These are phyloP conservation scores for Globisporangium cystogenes DNA, from an alignment of 352 stramenopile species.

Conservation along the genomic window DNA sequence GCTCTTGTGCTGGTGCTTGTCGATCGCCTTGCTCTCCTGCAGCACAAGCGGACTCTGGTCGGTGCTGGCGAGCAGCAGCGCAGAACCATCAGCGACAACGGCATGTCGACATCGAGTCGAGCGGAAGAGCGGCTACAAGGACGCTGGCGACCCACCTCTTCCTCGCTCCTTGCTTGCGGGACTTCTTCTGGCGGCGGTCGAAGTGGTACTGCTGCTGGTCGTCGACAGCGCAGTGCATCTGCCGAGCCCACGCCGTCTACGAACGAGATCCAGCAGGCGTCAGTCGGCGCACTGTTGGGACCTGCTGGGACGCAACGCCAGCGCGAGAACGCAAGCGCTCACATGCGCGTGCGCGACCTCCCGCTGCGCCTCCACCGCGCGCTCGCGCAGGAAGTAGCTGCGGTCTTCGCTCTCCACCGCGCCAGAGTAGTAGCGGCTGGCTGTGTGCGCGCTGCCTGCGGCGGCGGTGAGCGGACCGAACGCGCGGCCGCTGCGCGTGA, in stretches of 20 bases:
- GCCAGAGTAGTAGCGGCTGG: slow-evolving; percentile 19
- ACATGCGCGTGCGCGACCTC: slow-evolving; percentile 25
- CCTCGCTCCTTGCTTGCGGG: slow-evolving; percentile 2
- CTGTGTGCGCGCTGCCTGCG: too few species aligned
- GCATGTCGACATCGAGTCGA: not conserved
- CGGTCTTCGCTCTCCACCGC: slow-evolving; percentile 27
- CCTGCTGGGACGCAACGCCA: too few species aligned
- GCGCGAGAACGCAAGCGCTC: slow-evolving; percentile 5
- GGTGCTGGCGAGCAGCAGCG: not conserved
- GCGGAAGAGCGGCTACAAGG: too few species aligned
- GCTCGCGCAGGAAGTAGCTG: slow-evolving; percentile 28
- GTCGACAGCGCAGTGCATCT: slow-evolving; percentile 41
- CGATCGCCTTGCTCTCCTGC: slow-evolving; percentile 25
- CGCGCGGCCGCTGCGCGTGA: slow-evolving; percentile 22
- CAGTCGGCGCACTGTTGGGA: not conserved
- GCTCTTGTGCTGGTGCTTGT: slow-evolving; percentile 48
- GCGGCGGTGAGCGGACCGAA: slow-evolving; percentile 15
- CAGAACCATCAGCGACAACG: not conserved
- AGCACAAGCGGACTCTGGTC: slow-evolving; percentile 1
- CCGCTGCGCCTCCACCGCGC: slow-evolving; percentile 15
- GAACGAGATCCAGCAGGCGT: not conserved
- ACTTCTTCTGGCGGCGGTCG: slow-evolving; percentile 29
- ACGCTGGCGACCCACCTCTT: not conserved
- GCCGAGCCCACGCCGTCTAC: slow-evolving; percentile 29
- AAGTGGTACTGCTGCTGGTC: slow-evolving; percentile 42